phyloP scores from a whole-genome alignment of 306 rosid genomes.

The Mimosa pudica region DNA sequence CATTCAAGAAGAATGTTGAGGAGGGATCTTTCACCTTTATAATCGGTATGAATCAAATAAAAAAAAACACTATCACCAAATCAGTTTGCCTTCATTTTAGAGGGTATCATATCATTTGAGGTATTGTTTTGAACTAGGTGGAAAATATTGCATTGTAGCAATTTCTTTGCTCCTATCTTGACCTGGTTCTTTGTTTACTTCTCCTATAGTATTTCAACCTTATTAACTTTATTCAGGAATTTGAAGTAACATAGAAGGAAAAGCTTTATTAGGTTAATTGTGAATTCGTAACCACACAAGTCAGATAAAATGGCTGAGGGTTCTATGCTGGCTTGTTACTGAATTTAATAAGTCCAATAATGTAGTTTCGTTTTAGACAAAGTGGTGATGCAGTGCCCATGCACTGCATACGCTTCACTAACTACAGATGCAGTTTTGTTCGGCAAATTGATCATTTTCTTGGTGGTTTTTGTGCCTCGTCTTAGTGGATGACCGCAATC shows the following conservation, averaged over 20 bases:
- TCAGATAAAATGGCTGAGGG: constrained; percentile 40
- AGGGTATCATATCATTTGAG: constrained; percentile 32
- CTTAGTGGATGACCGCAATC: constrained; percentile 99
- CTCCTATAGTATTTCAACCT: constrained; percentile 28
- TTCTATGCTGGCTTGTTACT: constrained; percentile 49
- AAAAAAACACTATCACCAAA: constrained; percentile 25
- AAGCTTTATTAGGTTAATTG: constrained; percentile 31
- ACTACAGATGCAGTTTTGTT: constrained; percentile 96
- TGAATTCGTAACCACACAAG: constrained; percentile 36
- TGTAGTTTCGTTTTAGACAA: constrained; percentile 70
- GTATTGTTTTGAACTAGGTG: constrained; percentile 40
- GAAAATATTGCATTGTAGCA: constrained; percentile 43
- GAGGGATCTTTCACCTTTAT: constrained; percentile 87
- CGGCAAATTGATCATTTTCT: constrained; percentile 97
- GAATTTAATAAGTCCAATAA: constrained; percentile 53
- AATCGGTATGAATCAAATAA: constrained; percentile 74
- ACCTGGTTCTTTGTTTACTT: constrained; percentile 32
- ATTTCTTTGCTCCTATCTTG: constrained; percentile 41
- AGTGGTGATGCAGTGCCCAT: constrained; percentile 84
- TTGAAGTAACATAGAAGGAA: constrained; percentile 1
- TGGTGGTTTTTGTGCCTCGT: constrained; percentile 98
- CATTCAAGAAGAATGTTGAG: constrained; percentile 92
- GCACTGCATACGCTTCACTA: constrained; percentile 92
- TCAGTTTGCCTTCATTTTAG: constrained; percentile 26
- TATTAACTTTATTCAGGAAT: constrained; percentile 33